Evolutionary conservation across 345 rosid species (phyloP).

Genomic region (Rhodamnia argentea): DNA sequence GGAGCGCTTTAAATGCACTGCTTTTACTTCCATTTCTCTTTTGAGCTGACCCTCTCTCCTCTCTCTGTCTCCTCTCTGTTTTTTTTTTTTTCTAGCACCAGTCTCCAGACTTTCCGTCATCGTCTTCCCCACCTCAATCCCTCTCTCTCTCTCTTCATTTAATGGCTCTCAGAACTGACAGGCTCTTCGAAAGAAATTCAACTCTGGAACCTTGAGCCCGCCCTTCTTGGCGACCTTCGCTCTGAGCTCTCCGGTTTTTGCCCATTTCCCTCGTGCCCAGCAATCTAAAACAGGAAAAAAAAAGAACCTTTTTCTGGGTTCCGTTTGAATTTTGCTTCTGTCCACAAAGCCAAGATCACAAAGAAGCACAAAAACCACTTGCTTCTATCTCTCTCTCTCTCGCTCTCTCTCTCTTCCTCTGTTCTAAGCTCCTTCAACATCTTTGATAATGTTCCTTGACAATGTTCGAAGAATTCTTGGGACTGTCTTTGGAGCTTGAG

Average conservation of each 20-base stretch:
- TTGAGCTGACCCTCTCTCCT: neutral
- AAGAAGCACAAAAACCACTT: neutral
- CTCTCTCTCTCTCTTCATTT: neutral
- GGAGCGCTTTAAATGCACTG: conserved; percentile 1
- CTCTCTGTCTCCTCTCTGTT: neutral
- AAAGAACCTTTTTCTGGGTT: neutral
- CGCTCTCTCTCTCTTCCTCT: neutral
- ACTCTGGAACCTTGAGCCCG: neutral
- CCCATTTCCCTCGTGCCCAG: neutral
- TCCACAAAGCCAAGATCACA: neutral
- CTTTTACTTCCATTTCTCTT: neutral
- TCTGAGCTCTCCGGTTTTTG: neutral
- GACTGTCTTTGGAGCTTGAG: neutral
- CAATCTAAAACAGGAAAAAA: neutral
- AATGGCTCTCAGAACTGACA: neutral
- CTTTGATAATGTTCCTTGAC: neutral
- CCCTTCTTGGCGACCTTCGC: neutral
- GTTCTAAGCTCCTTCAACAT: neutral
- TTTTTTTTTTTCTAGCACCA: neutral
- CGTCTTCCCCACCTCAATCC: neutral
- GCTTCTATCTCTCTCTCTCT: neutral
- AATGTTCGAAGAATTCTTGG: neutral
- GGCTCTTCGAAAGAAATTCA: neutral
- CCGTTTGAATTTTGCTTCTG: neutral
- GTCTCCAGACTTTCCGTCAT: neutral